Evolutionary conservation across 2,329 filamentous ascomycete species (phyloP).

Genomic region (Colletotrichum tabaci): DNA sequence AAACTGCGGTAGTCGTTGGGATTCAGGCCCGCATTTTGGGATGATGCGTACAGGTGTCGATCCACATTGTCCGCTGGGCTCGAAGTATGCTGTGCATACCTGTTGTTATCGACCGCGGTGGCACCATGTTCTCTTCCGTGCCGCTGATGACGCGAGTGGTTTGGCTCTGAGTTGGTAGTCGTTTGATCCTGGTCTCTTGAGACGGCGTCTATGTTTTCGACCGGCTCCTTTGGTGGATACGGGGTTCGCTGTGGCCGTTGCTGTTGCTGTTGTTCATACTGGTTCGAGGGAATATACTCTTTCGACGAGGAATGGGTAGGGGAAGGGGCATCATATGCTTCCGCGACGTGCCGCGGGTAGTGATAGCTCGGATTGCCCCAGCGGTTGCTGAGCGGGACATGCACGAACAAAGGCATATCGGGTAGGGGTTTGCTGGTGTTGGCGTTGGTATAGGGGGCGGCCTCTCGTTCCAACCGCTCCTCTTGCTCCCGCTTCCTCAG

Average conservation of each 20-base stretch:
- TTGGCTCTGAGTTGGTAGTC: neutral
- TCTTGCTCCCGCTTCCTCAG: conserved; percentile 3
- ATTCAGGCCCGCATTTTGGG: neutral
- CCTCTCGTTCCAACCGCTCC: neutral
- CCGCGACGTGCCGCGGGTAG: conserved; percentile 11
- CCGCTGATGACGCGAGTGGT: neutral
- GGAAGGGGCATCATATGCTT: neutral
- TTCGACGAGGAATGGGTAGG: neutral
- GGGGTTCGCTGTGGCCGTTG: neutral
- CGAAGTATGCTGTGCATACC: neutral
- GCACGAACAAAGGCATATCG: conserved; percentile 7
- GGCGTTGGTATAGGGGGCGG: neutral
- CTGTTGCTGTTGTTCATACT: neutral
- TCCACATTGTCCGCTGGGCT: neutral
- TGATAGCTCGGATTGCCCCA: conserved; percentile 17
- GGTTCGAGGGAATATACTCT: neutral
- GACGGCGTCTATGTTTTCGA: neutral
- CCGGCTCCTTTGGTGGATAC: neutral
- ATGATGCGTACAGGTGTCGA: neutral
- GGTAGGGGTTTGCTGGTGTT: conserved; percentile 1
- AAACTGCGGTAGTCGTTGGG: neutral
- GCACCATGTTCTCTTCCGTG: neutral
- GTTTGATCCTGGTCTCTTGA: neutral
- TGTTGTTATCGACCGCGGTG: neutral
- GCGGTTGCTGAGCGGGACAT: conserved; percentile 18